Evolutionary conservation across 805 yeast genomes (phyloP).

Genomic region (Nakazawaea anatomiae): DNA sequence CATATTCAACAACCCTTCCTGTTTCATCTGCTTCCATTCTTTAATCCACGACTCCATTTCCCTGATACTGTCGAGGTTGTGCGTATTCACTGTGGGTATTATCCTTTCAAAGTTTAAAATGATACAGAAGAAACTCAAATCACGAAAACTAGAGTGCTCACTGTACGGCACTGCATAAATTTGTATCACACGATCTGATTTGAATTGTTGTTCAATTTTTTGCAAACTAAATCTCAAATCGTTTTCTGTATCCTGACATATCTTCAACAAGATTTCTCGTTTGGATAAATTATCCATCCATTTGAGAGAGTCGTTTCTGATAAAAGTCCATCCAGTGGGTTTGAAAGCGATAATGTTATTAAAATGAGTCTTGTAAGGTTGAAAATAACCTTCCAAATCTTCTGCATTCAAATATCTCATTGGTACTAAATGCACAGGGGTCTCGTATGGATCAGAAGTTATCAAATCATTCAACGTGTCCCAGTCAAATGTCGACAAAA

Average conservation of each 20-base stretch:
- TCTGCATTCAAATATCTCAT: conserved; percentile 49
- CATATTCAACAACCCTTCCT: conserved; percentile 8
- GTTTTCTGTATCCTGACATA: conserved; percentile 7
- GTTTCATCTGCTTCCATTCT: conserved; percentile 21
- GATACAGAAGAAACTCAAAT: conserved; percentile 60
- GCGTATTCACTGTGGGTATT: conserved; percentile 73
- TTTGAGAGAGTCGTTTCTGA: conserved; percentile 16
- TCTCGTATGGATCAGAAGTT: conserved; percentile 35
- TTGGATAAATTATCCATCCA: conserved; percentile 13
- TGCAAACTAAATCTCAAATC: conserved; percentile 15
- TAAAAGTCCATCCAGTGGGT: conserved; percentile 91
- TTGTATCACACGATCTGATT: conserved; percentile 29
- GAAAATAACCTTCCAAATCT: conserved; percentile 44
- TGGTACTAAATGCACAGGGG: conserved; percentile 69
- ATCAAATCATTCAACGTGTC: conserved; percentile 33
- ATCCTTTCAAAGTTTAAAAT: conserved; percentile 44
- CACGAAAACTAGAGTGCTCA: conserved; percentile 89
- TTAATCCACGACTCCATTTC: conserved; percentile 30
- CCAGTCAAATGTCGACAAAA: conserved; percentile 41
- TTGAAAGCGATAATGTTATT: conserved; percentile 64
- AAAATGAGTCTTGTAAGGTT: conserved; percentile 37
- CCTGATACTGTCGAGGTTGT: conserved; percentile 18
- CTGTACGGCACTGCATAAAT: conserved; percentile 77
- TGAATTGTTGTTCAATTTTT: conserved; percentile 25
- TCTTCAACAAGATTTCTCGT: conserved; percentile 9